These are phyloP conservation scores for Penicillium taxi DNA, from an alignment of 495 filamentous ascomycete species.

Conservation along the genomic window DNA sequence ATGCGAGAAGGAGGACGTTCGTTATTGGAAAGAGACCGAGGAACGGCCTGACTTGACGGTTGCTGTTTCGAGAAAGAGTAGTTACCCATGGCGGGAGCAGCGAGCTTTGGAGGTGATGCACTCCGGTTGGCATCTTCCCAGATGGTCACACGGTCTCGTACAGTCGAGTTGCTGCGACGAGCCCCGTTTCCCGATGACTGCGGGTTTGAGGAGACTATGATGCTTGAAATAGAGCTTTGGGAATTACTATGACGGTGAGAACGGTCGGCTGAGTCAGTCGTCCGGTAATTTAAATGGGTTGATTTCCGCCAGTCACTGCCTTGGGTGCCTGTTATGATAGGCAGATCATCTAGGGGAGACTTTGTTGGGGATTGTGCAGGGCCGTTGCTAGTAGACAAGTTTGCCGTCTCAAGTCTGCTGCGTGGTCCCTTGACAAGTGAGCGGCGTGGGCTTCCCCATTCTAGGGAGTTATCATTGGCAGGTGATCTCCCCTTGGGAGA, in stretches of 20 bases:
- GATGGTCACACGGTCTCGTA: slow-evolving; percentile 29
- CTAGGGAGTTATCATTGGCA: slow-evolving; percentile 15
- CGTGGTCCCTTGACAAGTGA: slow-evolving; percentile 34
- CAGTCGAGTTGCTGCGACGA: slow-evolving; percentile 3
- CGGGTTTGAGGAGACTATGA: slow-evolving; percentile 3
- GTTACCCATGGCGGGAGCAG: slow-evolving; percentile 4
- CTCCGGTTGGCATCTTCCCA: slow-evolving; percentile 30
- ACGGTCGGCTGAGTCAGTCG: slow-evolving; percentile 10
- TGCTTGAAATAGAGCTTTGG: slow-evolving; percentile 5
- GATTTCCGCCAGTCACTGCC: slow-evolving; percentile 22
- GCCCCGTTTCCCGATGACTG: slow-evolving; percentile 1
- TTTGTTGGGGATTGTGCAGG: slow-evolving; percentile 12
- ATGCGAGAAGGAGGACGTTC: slow-evolving; percentile 12
- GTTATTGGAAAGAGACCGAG: slow-evolving; percentile 9
- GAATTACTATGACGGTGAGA: slow-evolving; percentile 7
- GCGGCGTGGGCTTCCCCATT: slow-evolving; percentile 29
- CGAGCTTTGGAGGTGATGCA: slow-evolving; percentile 10
- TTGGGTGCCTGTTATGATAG: slow-evolving; percentile 20
- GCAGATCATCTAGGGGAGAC: slow-evolving; percentile 11
- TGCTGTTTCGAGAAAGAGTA: slow-evolving; percentile 12
- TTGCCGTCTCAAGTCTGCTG: slow-evolving; percentile 30
- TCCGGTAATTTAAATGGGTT: slow-evolving; percentile 10
- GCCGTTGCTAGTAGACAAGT: slow-evolving; percentile 15
- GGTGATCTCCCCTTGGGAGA: slow-evolving; percentile 27
- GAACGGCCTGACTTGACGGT: slow-evolving; percentile 8